These are phyloP conservation scores for Nakazawaea molendinolei DNA, from an alignment of 805 yeast species.

Conservation along the genomic window DNA sequence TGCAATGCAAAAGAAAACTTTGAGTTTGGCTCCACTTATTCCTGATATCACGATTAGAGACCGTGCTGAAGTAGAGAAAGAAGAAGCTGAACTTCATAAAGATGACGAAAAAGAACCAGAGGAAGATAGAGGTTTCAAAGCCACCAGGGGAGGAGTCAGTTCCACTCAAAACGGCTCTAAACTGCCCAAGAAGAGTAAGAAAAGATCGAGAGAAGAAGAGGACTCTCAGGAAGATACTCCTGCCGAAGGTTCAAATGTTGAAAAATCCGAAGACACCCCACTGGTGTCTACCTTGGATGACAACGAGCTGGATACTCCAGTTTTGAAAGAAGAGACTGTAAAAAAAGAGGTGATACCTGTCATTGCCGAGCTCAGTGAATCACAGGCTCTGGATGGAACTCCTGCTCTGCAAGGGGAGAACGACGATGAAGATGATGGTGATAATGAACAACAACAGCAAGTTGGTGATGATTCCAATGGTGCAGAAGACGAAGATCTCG, in stretches of 20 bases:
- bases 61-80: slow-evolving; percentile 64
- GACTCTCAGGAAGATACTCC: slow-evolving; percentile 17
- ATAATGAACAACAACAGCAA: slow-evolving; percentile 21
- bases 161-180: slow-evolving; percentile 21
- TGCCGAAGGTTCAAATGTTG: not conserved
- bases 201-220: slow-evolving; percentile 29
- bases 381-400: slow-evolving; percentile 3
- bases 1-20: slow-evolving; percentile 91
- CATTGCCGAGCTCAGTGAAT: slow-evolving; percentile 13
- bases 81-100: slow-evolving; percentile 39
- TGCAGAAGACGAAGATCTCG: slow-evolving; percentile 67
- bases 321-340: not conserved
- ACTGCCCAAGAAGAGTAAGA: slow-evolving; percentile 31
- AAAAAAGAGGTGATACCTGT: slow-evolving; percentile 8
- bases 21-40: slow-evolving; percentile 68
- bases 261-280: slow-evolving; percentile 2
- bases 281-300: not conserved
- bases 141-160: slow-evolving; percentile 27
- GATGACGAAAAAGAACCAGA: slow-evolving; percentile 29
- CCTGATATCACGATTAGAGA: slow-evolving; percentile 83
- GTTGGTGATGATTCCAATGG: slow-evolving; percentile 30
- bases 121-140: slow-evolving; percentile 17
- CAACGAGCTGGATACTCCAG: not conserved
- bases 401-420: slow-evolving; percentile 33
- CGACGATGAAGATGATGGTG: slow-evolving; percentile 33